Base-by-base conservation (phyloP, 2,329 filamentous ascomycete genomes). In the Colletotrichum sp. region DNA sequence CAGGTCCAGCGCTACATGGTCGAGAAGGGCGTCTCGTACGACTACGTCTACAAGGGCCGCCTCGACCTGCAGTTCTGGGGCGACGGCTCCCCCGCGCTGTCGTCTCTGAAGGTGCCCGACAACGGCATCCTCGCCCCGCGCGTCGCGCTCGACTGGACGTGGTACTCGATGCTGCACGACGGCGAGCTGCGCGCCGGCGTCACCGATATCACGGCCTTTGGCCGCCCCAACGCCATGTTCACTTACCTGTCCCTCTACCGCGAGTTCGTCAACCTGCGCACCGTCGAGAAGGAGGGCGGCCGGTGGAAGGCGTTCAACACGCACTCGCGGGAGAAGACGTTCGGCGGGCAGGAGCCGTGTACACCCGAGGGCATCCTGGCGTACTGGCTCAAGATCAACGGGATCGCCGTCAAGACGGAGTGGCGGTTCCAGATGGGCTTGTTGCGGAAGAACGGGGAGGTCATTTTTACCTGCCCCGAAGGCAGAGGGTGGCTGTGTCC, bases 1-100 rank as follows among this genome's bases (percentile, higher is more conserved):
- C 80, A 82, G 47, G 81, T 81, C 5, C 81, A 82, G 65, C 78
- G 79, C 0, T 81, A 81, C 29, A 80, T 82, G 5, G 79, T 78
- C 18, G 77, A 75, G 29, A 33, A 76, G 27, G 74, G 74, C 27
- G 29, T 76, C 3, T 64, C 59, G 16, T 76, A 76, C 31, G 74
- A 76, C 59, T 76, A 76, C 38, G 61, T 76, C 33, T 75, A 72
- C 68, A 76, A 76, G 63, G 69, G 72, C 29, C 72, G 74, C 5
- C 72, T 75, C 24, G 74, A 76, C 31, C 67, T 76, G 31, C 54
- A 59, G 6, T 75, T 68, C 59, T 76, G 74, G 74, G 74, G 74
- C 33, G 72, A 74, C 21, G 38, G 38, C 3, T 58, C 72, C 13
- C 74, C 74, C 12, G 59, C 73, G 55, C 66, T 75, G 4, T 75